A percentile compares a stretch with the other conserved stretches of the same genome.
phyloP scores from a whole-genome alignment of 129 eudicot genomes.

The Chrysanthemum makinoi region DNA sequence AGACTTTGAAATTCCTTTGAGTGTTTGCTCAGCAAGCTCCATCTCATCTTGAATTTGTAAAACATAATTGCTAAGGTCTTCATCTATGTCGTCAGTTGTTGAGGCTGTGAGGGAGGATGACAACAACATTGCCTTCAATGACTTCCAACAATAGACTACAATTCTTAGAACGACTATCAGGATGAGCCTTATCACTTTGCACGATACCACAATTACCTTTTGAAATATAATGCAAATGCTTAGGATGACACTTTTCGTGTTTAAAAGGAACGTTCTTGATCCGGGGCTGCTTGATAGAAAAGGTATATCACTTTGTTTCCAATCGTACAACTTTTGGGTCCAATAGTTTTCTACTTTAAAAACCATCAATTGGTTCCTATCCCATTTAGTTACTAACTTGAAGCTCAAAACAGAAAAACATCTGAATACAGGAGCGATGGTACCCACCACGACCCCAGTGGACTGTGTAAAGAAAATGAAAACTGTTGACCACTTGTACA shows the following conservation, averaged over 20 bases:
- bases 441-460: constrained; percentile 19
- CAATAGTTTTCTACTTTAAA: constrained; percentile 24
- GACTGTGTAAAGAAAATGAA: constrained; percentile 9
- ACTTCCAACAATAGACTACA: background rate
- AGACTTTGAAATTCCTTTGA: constrained; percentile 12
- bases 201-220: background rate
- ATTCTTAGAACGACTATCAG: background rate
- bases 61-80: constrained; percentile 22
- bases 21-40: constrained; percentile 13
- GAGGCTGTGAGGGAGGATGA: background rate
- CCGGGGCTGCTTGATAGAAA: background rate
- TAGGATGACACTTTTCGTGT: background rate
- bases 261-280: background rate
- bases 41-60: constrained; percentile 8
- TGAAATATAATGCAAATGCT: constrained; percentile 21
- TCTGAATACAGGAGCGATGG: constrained; percentile 16
- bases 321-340: constrained; percentile 24
- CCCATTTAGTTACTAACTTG: background rate
- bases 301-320: constrained; percentile 23
- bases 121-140: background rate
- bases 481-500: constrained; percentile 2
- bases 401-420: constrained; percentile 19
- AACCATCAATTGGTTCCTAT: background rate
- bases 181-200: constrained; percentile 19
- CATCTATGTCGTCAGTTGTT: background rate